phyloP scores from a whole-genome alignment of 83 land plant species.

The Thuja plicata region DNA sequence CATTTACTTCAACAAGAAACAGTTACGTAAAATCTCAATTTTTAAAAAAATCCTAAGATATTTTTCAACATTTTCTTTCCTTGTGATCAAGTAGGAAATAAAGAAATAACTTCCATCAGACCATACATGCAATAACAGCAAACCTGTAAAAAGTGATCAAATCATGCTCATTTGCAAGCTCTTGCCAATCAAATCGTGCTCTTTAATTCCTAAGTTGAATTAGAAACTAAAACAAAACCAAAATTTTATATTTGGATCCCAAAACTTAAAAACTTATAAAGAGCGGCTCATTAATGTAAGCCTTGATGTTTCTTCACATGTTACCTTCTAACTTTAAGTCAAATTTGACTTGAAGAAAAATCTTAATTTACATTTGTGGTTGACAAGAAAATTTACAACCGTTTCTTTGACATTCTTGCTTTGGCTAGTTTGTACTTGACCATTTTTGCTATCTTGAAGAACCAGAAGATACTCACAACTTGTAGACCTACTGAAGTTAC shows the following conservation, averaged over 20 bases:
- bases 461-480: slow-evolving; percentile 71
- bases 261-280: not conserved
- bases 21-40: not conserved
- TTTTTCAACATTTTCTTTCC: not conserved
- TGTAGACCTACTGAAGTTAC: slow-evolving; percentile 60
- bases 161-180: too few species aligned
- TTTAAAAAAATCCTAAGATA: not conserved
- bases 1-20: too few species aligned
- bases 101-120: not conserved
- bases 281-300: not conserved
- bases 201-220: not conserved
- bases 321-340: not conserved
- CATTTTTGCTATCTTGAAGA: slow-evolving; percentile 69
- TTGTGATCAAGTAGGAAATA: not conserved
- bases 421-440: slow-evolving; percentile 51
- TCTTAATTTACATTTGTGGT: not conserved
- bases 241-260: not conserved
- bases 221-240: not conserved
- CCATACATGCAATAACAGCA: not conserved
- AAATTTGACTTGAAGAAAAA: not conserved
- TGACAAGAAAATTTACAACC: not conserved
- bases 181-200: too few species aligned
- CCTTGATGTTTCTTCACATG: not conserved
- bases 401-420: slow-evolving; percentile 15
- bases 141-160: not conserved